Conservation (phyloP, 352 stramenopile species). For the Blastocystis sp. region DNA sequence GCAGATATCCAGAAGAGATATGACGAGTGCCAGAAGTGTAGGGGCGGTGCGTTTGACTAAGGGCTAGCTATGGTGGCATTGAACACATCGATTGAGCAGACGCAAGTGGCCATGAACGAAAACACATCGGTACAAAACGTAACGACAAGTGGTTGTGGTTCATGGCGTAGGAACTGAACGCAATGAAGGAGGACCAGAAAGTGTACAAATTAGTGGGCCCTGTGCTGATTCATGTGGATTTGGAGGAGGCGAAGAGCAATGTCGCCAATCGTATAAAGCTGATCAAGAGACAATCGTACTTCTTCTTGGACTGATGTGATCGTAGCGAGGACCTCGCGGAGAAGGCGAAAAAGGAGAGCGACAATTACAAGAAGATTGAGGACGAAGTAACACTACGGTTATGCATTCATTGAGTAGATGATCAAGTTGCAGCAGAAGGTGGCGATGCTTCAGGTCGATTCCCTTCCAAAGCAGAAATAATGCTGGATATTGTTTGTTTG, state of each 20-base stretch:
- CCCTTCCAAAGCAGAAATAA: constrained; percentile 28
- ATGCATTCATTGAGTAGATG: constrained; percentile 13
- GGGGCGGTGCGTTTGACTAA: background rate
- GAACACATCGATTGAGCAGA: constrained; percentile 55
- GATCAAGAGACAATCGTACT: constrained; percentile 64
- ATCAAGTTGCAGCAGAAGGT: constrained; percentile 60
- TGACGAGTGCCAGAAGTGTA: constrained; percentile 38
- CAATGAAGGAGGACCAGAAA: constrained; percentile 49
- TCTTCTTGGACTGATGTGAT: background rate
- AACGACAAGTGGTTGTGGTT: background rate
- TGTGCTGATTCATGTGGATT: constrained; percentile 68
- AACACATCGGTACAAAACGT: constrained; percentile 71
- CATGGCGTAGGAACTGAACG: constrained; percentile 67
- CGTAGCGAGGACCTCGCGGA: constrained; percentile 51
- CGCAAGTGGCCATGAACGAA: constrained; percentile 68
- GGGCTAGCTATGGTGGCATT: constrained; percentile 25
- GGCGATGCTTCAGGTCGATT: constrained; percentile 59
- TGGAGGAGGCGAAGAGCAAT: constrained; percentile 70
- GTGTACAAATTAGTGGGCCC: constrained; percentile 71
- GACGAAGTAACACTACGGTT: constrained; percentile 6
- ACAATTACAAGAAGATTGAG: constrained; percentile 35
- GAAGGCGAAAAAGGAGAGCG: constrained; percentile 66
- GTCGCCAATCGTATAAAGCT: constrained; percentile 69
- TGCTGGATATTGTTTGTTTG: background rate
- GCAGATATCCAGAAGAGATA: constrained; percentile 38